Evolutionary conservation across 805 yeast species (phyloP), one percentile per base, ranked within the genome.

Genomic region (Zygotorulaspora sp.): DNA sequence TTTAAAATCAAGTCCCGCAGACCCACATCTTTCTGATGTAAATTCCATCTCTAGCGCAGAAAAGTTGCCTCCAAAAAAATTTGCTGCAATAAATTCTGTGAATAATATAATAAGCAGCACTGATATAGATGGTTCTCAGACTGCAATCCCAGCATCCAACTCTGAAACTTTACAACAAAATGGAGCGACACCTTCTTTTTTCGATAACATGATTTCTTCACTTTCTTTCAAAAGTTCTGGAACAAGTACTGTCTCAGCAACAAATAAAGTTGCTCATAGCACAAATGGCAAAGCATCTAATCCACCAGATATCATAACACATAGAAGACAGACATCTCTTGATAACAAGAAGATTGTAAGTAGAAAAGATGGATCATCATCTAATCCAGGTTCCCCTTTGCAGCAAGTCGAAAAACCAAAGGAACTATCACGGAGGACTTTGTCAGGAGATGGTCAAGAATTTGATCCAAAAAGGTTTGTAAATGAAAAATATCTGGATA

Each of bases 401-500:
- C 45, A 35, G 27, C 42, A 52, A 27, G 46, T 39, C 21, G 48
- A 49, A 35, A 51, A 50, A 30, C 58, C 58, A 11, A 40, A 46
- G 18, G 57, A 48, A 35, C 30, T 52, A 15, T 23, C 35, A 12
- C 29, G 42, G 20, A 33, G 28, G 29, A 30, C 30, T 8, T 36
- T 37, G 23, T 36, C 23, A 18, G 35, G 38, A 18, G 38, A 41
- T 10, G 45, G 30, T 7, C 40, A 44, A 4, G 2, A 33, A 2
- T 59, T 46, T 28, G 61, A 64, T 33, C 52, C 65, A 3, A 70
- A 64, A 37, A 52, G 73, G 6, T 83, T 80, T 51, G 69, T 70
- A 5, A 80, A 75, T 36, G 86, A 80, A 47, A 70, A 65, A 43
- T 81, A 65, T 50, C 62, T 71, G 22, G 77, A 72, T 43, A 77